Percentiles rank a stretch among this genome's conserved stretches.
Evolutionary conservation across 345 rosid species (phyloP).

Genomic region (Cardamine occulta): DNA sequence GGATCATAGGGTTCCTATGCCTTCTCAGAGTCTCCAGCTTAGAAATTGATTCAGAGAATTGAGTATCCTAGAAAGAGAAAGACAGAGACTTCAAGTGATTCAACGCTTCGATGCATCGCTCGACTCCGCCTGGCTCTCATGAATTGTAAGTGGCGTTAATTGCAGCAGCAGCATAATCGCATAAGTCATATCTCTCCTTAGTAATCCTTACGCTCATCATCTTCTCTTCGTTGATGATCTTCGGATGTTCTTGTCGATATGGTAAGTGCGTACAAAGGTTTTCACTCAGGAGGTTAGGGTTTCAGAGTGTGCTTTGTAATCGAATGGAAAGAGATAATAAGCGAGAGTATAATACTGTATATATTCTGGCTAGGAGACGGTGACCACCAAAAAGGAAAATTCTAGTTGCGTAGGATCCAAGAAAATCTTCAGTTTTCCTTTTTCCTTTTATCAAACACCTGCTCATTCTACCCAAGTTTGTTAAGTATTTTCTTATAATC

Average conservation of each 20-base stretch:
- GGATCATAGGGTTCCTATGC: constrained; percentile 25
- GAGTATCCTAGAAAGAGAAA: constrained; percentile 9
- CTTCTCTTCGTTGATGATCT: not conserved
- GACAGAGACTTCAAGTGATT: not conserved
- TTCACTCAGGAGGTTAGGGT: not conserved
- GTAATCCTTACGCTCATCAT: constrained; percentile 8
- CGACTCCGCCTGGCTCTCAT: not conserved
- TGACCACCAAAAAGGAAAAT: not conserved
- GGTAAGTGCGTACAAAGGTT: not conserved
- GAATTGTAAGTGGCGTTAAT: constrained; percentile 10
- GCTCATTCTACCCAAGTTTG: too few relatives aligned
- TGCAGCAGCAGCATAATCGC: not conserved
- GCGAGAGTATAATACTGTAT: not conserved
- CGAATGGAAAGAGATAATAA: not conserved
- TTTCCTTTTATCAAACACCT: not conserved
- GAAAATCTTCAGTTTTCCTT: not conserved
- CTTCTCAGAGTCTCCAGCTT: constrained; percentile 19
- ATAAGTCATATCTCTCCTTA: not conserved
- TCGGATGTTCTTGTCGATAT: not conserved
- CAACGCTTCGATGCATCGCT: constrained; percentile 13
- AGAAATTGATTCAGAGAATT: not conserved
- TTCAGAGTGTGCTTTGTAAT: not conserved
- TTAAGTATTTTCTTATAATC: too few relatives aligned
- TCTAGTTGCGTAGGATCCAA: not conserved
- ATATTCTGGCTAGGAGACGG: not conserved